Conservation (phyloP, 768 basidiomycete genomes). For the Amanita pseudoporphyria region DNA sequence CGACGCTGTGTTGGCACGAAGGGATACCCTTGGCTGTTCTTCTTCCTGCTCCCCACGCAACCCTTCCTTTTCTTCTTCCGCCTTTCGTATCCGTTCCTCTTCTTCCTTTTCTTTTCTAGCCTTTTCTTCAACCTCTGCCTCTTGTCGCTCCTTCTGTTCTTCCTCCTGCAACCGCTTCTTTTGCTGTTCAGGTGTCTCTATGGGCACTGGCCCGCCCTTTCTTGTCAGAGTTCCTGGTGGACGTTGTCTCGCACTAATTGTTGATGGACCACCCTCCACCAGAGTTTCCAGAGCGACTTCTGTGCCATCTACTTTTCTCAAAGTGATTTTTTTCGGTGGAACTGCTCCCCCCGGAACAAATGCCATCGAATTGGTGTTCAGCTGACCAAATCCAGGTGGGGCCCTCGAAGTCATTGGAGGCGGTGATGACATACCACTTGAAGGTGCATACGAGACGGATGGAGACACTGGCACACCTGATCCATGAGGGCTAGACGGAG, state of each 20-base stretch:
- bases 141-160: conserved; percentile 17
- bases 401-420: conserved; percentile 57
- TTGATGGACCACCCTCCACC: conserved; percentile 30
- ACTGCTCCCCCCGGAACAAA: conserved; percentile 50
- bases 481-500: conserved; percentile 37
- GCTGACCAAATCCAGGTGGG: conserved; percentile 10
- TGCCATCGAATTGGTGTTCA: conserved; percentile 54
- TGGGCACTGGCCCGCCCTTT: conserved; percentile 38
- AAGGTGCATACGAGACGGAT: conserved; percentile 35
- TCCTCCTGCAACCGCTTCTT: conserved; percentile 26
- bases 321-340: conserved; percentile 32
- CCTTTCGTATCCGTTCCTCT: conserved; percentile 27
- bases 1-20: conserved; percentile 51
- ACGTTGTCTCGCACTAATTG: conserved; percentile 25
- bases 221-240: conserved; percentile 30
- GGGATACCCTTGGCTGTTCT: conserved; percentile 27
- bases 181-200: conserved; percentile 49
- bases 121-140: conserved; percentile 14
- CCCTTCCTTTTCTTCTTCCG: conserved; percentile 15
- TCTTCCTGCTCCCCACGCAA: conserved; percentile 7
- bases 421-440: conserved; percentile 49
- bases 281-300: conserved; percentile 49
- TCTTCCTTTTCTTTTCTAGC: conserved; percentile 14
- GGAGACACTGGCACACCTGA: conserved; percentile 59
- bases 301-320: conserved; percentile 41